Conservation (phyloP, 352 stramenopile species). For the Pythium brachiatum region DNA sequence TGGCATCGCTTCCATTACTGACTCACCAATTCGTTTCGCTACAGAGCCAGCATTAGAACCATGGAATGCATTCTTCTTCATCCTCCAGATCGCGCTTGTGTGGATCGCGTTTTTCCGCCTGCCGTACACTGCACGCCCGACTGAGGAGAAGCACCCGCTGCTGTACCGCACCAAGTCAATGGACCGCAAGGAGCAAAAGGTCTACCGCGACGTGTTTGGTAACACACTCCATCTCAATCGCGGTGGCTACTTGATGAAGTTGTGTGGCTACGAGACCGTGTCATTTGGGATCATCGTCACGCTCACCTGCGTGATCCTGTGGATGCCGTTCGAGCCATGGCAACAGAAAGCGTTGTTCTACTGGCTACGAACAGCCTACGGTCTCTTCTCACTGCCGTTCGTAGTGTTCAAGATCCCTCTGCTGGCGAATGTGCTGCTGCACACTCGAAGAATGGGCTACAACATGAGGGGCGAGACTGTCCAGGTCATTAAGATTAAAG, state of each 20-base stretch:
- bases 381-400: slow-evolving; percentile 85
- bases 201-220: slow-evolving; percentile 79
- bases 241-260: slow-evolving; percentile 84
- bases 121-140: slow-evolving; percentile 71
- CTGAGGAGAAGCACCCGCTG: slow-evolving; percentile 45
- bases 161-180: slow-evolving; percentile 57
- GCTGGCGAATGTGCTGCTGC: slow-evolving; percentile 77
- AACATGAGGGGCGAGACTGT: slow-evolving; percentile 78
- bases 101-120: slow-evolving; percentile 85
- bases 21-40: neutral
- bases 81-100: slow-evolving; percentile 79
- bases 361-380: slow-evolving; percentile 85
- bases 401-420: slow-evolving; percentile 87
- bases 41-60: slow-evolving; percentile 56
- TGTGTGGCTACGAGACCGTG: slow-evolving; percentile 83
- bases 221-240: slow-evolving; percentile 77
- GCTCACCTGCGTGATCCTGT: slow-evolving; percentile 57
- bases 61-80: slow-evolving; percentile 79
- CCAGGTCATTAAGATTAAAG: slow-evolving; percentile 38
- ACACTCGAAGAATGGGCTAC: slow-evolving; percentile 85
- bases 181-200: slow-evolving; percentile 33
- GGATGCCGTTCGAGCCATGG: slow-evolving; percentile 70
- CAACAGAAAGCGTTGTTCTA: slow-evolving; percentile 82
- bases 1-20: slow-evolving; percentile 2
- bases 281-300: slow-evolving; percentile 73